Evolutionary conservation across 208 protist species (phyloP), one percentile per base, ranked within the genome.

Genomic region (Novymonas esmeraldas): DNA sequence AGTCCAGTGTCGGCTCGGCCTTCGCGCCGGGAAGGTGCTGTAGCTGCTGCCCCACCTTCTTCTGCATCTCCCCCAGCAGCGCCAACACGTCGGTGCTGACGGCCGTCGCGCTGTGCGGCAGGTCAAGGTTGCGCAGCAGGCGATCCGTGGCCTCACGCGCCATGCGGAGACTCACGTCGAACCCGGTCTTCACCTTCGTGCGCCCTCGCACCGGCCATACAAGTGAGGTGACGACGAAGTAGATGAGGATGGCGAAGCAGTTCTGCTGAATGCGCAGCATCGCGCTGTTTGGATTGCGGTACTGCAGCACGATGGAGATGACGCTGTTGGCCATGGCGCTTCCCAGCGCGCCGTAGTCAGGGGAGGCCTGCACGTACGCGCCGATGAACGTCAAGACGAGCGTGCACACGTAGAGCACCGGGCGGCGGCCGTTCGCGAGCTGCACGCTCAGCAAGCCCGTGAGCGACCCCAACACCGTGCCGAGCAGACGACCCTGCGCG

Each of bases 211-310:
- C 89, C 16, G 90, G 90, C 87, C 90, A 95, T 14, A 95, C 48
- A 6, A 89, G 39, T 33, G 75, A 89, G 13, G 87, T 82, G 72
- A 95, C 79, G 39, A 83, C 73, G 56, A 95, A 95, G 74, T 95
- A 95, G 38, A 92, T 82, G 46, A 93, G 72, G 64, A 95, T 88
- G 52, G 90, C 84, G 54, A 95, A 95, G 56, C 86, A 87, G 75
- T 93, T 95, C 69, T 95, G 90, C 64, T 95, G 76, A 57, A 95
- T 95, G 73, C 90, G 90, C n/a, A 82, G 73, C 60, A 93, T 92
- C 2, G 90, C 90, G 13, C 75, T 64, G 44, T 49, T 46, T 31
- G 63, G 31, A 45, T 85, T 78, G 6, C 33, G 24, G 61, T 91
- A 95, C 64, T 93, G 82, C 34, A 85, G 80, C 48, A 92, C 86